phyloP scores from a whole-genome alignment of 2,329 filamentous ascomycete genomes.

The Penicillium sp. region DNA sequence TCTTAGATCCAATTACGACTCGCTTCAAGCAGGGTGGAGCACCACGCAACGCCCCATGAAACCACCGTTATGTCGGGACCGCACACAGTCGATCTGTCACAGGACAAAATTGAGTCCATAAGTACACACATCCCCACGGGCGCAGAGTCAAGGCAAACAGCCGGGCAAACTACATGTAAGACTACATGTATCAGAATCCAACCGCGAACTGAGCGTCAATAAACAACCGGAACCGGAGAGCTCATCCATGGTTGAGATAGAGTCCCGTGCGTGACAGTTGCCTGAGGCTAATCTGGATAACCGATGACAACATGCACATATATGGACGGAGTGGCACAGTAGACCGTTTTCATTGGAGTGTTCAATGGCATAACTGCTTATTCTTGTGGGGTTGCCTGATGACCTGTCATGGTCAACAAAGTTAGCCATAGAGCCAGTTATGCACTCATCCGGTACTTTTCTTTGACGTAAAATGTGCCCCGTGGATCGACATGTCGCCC shows the following conservation, averaged over 20 bases:
- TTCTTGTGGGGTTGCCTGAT: background rate
- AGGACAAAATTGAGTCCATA: background rate
- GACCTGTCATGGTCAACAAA: background rate
- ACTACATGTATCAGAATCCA: too few species aligned
- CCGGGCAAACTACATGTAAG: background rate
- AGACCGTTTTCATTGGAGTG: too few species aligned
- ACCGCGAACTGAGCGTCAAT: constrained; percentile 6
- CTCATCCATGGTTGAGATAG: constrained; percentile 15
- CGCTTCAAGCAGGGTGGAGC: background rate
- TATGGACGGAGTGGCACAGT: too few species aligned
- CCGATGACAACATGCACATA: too few species aligned
- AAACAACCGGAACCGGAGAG: constrained; percentile 18
- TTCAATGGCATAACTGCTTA: too few species aligned
- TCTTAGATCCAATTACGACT: background rate
- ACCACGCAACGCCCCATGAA: background rate
- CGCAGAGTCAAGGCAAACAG: background rate
- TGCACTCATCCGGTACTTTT: background rate
- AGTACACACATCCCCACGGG: background rate
- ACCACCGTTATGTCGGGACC: background rate
- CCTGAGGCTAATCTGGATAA: background rate
- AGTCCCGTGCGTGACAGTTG: background rate
- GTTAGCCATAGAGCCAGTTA: background rate
- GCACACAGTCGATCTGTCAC: constrained; percentile 1
- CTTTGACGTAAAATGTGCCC: background rate
- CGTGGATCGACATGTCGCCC: constrained; percentile 1